Evolutionary conservation across 345 rosid genomes (phyloP), one percentile per base, ranked within the genome.

Genomic region (Cardamine occulta): DNA sequence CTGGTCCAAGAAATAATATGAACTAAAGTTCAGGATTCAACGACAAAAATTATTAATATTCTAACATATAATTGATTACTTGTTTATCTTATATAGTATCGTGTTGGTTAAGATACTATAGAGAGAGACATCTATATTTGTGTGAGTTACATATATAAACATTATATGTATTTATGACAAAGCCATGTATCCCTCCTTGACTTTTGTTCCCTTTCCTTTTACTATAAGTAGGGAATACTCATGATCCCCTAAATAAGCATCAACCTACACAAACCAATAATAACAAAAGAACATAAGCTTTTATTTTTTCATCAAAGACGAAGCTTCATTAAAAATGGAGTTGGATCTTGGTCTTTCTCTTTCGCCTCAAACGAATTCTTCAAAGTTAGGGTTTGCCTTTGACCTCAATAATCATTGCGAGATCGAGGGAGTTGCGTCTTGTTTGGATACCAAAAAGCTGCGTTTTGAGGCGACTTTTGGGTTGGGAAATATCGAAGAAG

Each of bases 261-360:
- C 48, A 34, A 67, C 35, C 18, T 14, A 73, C 39, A 31, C 19
- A 56, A 57, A 19, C 68, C 73, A 75, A 8, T 21, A 66, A n/a
- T 11, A 66, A n/a, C 8, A 74, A 74, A 65, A 53, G 34, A 65
- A 55, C 70, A 65, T 7, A 45, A 23, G 5, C 0, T 47, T 24
- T 64, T 29, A 80, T 19, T 51, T 64, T 77, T 21, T 31, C 54
- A 52, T 39, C 76, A 53, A 63, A 64, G 48, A 54, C 31, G 64
- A 74, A 59, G 67, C 60, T 58, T 23, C 54, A 48, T 66, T 35
- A 26, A 13, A 44, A 45, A 70, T 70, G 75, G 80, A 70, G 44
- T 57, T 77, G 66, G 80, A 76, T 63, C 80, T 76, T 76, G 65
- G 51, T 70, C 80, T 77, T 26, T 63, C 80, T 45, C 80, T 77